Base-by-base conservation (phyloP, 257 asterid genomes). In the Cruciata laevipes region DNA sequence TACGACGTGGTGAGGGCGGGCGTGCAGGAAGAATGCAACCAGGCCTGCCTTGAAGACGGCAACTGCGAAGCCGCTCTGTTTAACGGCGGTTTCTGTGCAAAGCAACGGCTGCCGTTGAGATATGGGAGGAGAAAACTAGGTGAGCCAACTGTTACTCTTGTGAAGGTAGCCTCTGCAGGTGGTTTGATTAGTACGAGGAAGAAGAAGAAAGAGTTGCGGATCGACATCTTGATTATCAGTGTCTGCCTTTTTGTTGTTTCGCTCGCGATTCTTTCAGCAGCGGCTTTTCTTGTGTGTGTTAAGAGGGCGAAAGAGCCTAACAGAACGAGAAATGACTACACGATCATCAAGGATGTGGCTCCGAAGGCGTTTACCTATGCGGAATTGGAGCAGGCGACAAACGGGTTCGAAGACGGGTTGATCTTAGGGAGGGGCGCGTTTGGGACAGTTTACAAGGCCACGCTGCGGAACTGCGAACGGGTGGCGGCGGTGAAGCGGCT, bases 81-180 rank as follows among this genome's bases (percentile, higher is more conserved):
- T 66, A 35, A 21, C 6, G 66, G 68, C 21, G 33, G 66, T 0
- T 11, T 3, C 0, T 85, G 95, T 69, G 40, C 21, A 37, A 87
- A 78, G 79, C 87, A 87, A 51, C 59, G 75, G 82, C 77, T 87
- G 32, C 95, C 95, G 0, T 53, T 87, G 21, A 73, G 71, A 24
- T 83, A 30, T 25, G 89, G 91, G 8, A 78, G 80, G 37, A 65
- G 77, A 70, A 4, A 3, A 0, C 0, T 4, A 2, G 37, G 37
- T 24, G 65, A 78, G 16, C 49, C 84, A 1, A 83, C 62, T 25
- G 8, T 68, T n/a, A 81, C 79, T 71, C 77, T 83, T 9, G 38
- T 84, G 21, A 80, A 80, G 70, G 75, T 80, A 6, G n/a, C 52
- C 33, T 8, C 10, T 24, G 12, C 49, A 0, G 53, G 55, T 37